Evolutionary conservation across 306 rosid genomes (phyloP).

Genomic region (Pterocarpus macrocarpus): DNA sequence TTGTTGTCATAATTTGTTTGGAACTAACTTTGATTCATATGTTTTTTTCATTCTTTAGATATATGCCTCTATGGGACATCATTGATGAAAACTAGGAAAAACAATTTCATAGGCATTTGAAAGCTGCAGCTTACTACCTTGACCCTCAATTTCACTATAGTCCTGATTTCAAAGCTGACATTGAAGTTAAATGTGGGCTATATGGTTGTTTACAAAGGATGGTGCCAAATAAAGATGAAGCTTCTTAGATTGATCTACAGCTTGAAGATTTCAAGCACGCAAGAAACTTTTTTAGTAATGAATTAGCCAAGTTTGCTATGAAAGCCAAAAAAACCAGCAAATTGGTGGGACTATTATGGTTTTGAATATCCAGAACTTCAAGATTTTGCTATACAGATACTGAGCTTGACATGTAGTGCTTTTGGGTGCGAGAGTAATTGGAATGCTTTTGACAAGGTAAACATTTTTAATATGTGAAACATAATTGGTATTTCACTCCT

Average conservation of each 20-base stretch:
- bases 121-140: slow-evolving; percentile 8
- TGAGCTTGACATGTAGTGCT: not conserved
- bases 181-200: not conserved
- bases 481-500: not conserved
- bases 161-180: not conserved
- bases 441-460: not conserved
- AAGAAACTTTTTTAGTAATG: not conserved
- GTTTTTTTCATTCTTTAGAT: not conserved
- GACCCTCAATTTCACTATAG: slow-evolving; percentile 14
- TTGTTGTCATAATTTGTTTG: not conserved
- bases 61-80: not conserved
- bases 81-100: slow-evolving; percentile 25
- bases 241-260: not conserved
- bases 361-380: not conserved
- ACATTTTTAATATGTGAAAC: not conserved
- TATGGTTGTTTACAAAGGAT: not conserved
- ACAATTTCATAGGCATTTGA: slow-evolving; percentile 1
- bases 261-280: not conserved
- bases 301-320: not conserved
- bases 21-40: not conserved
- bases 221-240: not conserved
- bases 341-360: not conserved
- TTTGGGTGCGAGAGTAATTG: not conserved
- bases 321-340: not conserved
- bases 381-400: not conserved